These are phyloP conservation scores for Claviceps citrina DNA, from an alignment of 2,329 filamentous ascomycete species.

Conservation along the genomic window DNA sequence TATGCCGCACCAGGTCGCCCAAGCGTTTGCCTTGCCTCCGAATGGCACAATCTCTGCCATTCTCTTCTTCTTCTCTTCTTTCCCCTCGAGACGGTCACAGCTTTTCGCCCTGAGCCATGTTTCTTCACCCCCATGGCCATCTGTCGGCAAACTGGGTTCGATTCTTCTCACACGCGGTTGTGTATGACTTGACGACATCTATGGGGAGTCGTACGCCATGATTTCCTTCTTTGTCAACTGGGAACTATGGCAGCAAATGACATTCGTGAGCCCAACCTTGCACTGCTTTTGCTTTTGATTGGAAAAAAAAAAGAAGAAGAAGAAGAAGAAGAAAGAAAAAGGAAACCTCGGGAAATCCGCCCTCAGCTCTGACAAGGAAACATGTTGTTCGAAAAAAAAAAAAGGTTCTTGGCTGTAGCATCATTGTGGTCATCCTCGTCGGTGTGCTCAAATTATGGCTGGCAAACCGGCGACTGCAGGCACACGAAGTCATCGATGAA, in stretches of 20 bases:
- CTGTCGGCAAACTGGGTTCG: neutral
- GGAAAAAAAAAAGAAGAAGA: too few species aligned
- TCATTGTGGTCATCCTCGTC: conserved; percentile 52
- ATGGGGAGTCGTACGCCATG: conserved; percentile 11
- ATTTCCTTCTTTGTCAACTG: conserved; percentile 49
- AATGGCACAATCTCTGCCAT: too few species aligned
- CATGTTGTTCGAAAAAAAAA: too few species aligned
- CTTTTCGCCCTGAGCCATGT: conserved; percentile 1
- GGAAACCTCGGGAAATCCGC: too few species aligned
- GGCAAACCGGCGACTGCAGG: conserved; percentile 38
- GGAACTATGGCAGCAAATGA: conserved; percentile 80
- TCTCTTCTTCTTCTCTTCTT: too few species aligned
- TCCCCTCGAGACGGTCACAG: neutral
- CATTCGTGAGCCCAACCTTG: conserved; percentile 55
- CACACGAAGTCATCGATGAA: conserved; percentile 49
- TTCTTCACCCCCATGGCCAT: neutral
- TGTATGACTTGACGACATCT: conserved; percentile 1
- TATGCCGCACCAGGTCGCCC: neutral
- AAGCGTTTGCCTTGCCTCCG: neutral
- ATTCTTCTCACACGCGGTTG: neutral
- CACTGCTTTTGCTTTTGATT: too few species aligned
- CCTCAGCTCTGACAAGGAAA: too few species aligned
- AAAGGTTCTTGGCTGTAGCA: conserved; percentile 59
- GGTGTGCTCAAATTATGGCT: conserved; percentile 55
- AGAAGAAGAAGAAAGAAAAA: too few species aligned